Evolutionary conservation across 768 basidiomycete species (phyloP), one percentile per base, ranked within the genome.

Genomic region (Russula griseocarnosa): DNA sequence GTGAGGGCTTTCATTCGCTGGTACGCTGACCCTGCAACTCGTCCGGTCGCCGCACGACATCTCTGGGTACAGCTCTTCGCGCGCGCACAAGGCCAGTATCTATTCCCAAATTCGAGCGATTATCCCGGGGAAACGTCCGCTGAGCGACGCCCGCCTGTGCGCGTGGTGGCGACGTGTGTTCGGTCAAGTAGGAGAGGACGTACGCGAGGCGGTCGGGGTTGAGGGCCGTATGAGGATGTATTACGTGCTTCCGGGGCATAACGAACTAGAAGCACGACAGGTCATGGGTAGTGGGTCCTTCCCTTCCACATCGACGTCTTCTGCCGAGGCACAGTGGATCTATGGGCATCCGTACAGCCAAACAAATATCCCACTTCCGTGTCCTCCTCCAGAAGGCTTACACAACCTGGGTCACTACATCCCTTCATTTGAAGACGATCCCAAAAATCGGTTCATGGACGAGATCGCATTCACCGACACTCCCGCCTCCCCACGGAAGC

Each of bases 391-490:
- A 1, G 74, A 76, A 55, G 69, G 66, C 47, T 58, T 68, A 67
- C 73, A 71, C 32, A 81, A 83, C 62, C 77, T 95, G 34, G 92
- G 90, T 0, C 81, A 85, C 60, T 82, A 83, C 57, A 87, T 99
- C 24, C 97, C 97, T 2, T 87, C 83, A 60, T 93, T 98, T 71
- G 90, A 94, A n/a, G 97, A 99, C 70, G 94, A 97, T 74, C 95
- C 97, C 8, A 98, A 98, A 74, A 85, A 90, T 61, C 84, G 97
- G 20, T 98, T 98, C 73, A 75, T 99, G 73, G 90, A 92, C 73
- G 94, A 97, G 75, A 85, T 98, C 58, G 91, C 88, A 47, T 86
- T 83, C 67, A 90, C 83, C 54, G 83, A 77, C 60, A 82, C 82
- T 50, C 80, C 78, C 1, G 73, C 87, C 62, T 81, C 76, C 70